Evolutionary conservation across 306 rosid genomes (phyloP).

Genomic region (Quercus engelmannii): DNA sequence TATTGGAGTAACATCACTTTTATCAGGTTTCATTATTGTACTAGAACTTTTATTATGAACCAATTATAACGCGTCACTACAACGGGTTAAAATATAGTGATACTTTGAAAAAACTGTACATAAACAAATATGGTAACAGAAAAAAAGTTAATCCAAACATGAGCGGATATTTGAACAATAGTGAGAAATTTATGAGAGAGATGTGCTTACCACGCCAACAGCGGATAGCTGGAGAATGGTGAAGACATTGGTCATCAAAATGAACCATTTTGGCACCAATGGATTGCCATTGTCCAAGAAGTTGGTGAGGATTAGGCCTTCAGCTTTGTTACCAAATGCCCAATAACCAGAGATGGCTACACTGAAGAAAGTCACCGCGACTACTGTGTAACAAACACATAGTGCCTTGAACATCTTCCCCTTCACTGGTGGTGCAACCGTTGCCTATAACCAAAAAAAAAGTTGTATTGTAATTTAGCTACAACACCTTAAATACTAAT

Average conservation of each 20-base stretch:
- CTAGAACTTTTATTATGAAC: too few species aligned
- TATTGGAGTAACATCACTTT: too few species aligned
- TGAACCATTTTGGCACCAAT: constrained; percentile 63
- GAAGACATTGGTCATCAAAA: constrained; percentile 61
- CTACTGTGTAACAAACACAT: constrained; percentile 48
- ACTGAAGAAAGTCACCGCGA: constrained; percentile 49
- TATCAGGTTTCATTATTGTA: too few species aligned
- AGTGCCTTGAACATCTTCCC: constrained; percentile 90
- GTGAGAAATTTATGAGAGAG: background rate
- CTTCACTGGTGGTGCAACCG: constrained; percentile 70
- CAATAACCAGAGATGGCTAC: constrained; percentile 74
- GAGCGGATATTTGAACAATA: too few species aligned
- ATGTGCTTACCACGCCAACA: constrained; percentile 55
- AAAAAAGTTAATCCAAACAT: too few species aligned
- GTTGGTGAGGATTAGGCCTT: constrained; percentile 51
- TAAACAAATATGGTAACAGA: too few species aligned
- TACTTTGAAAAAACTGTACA: too few species aligned
- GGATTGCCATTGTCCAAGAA: constrained; percentile 50
- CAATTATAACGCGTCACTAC: too few species aligned
- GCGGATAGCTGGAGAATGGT: constrained; percentile 67
- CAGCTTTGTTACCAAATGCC: constrained; percentile 74
- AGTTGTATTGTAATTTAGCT: background rate
- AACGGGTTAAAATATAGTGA: too few species aligned
- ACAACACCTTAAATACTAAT: too few species aligned
- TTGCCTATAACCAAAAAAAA: constrained; percentile 49